phyloP scores from a whole-genome alignment of 345 rosid species.

The Ceriops tagal region DNA sequence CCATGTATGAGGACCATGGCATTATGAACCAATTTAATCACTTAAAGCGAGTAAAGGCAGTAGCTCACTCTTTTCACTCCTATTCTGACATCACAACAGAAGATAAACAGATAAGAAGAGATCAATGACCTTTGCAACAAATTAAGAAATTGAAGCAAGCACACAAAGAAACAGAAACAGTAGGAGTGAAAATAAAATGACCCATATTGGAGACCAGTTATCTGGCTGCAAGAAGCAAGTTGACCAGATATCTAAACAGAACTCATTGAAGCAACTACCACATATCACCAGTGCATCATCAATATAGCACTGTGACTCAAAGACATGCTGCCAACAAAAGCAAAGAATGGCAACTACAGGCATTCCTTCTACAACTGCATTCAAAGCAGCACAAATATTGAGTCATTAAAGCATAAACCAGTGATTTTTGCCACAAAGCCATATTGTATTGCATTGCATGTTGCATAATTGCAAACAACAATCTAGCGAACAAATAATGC shows the following conservation, averaged over 20 bases:
- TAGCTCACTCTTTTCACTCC: not conserved
- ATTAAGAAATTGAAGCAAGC: not conserved
- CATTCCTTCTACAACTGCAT: too few relatives aligned
- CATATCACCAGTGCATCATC: too few relatives aligned
- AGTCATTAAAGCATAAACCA: too few relatives aligned
- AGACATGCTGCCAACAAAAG: too few relatives aligned
- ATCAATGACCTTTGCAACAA: not conserved
- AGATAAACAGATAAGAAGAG: not conserved
- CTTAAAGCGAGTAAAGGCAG: not conserved
- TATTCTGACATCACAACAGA: not conserved
- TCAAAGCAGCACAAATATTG: too few relatives aligned
- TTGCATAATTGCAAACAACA: not conserved
- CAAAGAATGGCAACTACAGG: too few relatives aligned
- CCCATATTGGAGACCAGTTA: not conserved
- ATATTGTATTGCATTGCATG: not conserved
- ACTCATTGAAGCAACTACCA: too few relatives aligned
- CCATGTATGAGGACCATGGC: not conserved
- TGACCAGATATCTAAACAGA: too few relatives aligned
- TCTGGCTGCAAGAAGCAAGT: not conserved
- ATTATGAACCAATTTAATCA: not conserved
- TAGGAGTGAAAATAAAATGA: not conserved
- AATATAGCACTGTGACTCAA: not conserved
- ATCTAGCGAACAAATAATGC: constrained; percentile 1
- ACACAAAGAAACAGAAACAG: not conserved
- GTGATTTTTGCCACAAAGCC: too few relatives aligned